Evolutionary conservation across 306 rosid species (phyloP).

Genomic region (Fragaria ananassa): DNA sequence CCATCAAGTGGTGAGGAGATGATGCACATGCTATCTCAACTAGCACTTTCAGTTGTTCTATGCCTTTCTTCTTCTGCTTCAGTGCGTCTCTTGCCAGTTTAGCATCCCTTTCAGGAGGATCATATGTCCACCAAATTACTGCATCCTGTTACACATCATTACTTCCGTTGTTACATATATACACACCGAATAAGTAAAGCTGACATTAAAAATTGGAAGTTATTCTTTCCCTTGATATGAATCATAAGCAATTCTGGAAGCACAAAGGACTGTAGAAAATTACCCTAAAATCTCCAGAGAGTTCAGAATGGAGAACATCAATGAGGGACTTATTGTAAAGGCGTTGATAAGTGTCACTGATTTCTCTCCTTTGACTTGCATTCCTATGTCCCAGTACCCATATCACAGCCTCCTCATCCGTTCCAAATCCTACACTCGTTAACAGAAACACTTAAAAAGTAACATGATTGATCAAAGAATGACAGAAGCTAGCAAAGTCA

Average conservation of each 20-base stretch:
- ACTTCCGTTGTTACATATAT: conserved; percentile 4
- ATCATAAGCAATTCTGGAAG: background rate
- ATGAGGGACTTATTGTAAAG: conserved; percentile 74
- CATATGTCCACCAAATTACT: conserved; percentile 61
- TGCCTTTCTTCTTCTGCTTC: conserved; percentile 37
- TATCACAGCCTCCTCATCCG: conserved; percentile 56
- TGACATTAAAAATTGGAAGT: background rate
- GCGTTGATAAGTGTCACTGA: conserved; percentile 67
- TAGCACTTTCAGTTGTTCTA: conserved; percentile 51
- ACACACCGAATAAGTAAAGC: background rate
- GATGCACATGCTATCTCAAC: conserved; percentile 86
- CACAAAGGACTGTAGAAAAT: conserved; percentile 6
- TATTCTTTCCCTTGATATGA: background rate
- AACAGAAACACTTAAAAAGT: conserved; percentile 7
- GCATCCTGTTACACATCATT: conserved; percentile 56
- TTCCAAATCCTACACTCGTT: conserved; percentile 56
- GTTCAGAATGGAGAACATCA: conserved; percentile 57
- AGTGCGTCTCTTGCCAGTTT: conserved; percentile 57
- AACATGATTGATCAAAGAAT: background rate
- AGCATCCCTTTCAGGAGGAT: conserved; percentile 86
- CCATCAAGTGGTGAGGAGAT: conserved; percentile 78
- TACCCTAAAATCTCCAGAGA: conserved; percentile 88
- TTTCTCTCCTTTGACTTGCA: conserved; percentile 64
- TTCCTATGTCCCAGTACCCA: conserved; percentile 77
- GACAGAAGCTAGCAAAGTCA: background rate